Evolutionary conservation across 257 asterid genomes (phyloP), one percentile per base, ranked within the genome.

Genomic region (Lantana camara): DNA sequence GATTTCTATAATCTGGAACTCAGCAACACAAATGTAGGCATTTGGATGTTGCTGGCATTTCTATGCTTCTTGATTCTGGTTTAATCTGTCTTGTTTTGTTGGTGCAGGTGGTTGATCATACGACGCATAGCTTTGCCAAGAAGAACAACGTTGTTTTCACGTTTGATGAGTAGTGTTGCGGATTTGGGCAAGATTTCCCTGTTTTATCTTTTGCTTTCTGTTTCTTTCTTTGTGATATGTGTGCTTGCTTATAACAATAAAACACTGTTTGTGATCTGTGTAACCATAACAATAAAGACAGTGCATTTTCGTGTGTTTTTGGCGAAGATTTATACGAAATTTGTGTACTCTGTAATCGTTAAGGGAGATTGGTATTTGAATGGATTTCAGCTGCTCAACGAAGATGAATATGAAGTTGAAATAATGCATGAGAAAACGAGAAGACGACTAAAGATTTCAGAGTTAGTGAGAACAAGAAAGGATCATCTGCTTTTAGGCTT

Each of bases 1-100:
- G 96, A 93, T 51, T 93, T 93, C 74, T 93, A 90, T 69, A 93
- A 90, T 73, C 84, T 93, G 27, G 99, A 93, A 63, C 75, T 93
- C 47, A 82, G 76, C 79, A 74, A 93, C 62, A 93, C 99, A 22
- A 87, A 87, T 69, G 99, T 85, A 70, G 87, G 95, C 66, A 40
- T 11, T 44, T 21, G 10, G 49, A 57, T 21, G 5, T 16, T 58
- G 15, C 55, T 37, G 27, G 16, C 20, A 17, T 24, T 45, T 13
- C 60, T 14, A 15, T 34, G 19, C 13, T 35, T 37, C 10, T 50
- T 20, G 60, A 20, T 51, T 9, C 41, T 38, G n/a, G n/a, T 35
- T 4, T 35, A 4, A 35, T 7, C 1, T 35, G 8, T 35, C 8
- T 35, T n/a, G 57, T 8, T 20, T 19, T 17, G 2, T 44, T 27